Conservation (phyloP, 148 eudicot genomes). For the Pouteria glomerata region DNA sequence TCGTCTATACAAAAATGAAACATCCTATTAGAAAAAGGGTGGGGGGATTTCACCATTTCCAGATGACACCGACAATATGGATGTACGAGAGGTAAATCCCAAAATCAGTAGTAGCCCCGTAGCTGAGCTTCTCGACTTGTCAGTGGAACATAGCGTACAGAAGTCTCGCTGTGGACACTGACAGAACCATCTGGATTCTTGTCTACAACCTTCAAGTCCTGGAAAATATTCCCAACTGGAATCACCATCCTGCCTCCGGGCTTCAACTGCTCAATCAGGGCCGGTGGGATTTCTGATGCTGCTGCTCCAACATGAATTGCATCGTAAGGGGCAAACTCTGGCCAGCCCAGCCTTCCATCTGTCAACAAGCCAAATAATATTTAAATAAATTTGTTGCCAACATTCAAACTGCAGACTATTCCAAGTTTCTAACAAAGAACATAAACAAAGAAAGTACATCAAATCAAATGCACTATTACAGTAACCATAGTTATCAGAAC, state of each 20-base stretch:
- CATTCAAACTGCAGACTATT: too few species aligned
- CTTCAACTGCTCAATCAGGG: slow-evolving; percentile 83
- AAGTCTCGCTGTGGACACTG: slow-evolving; percentile 67
- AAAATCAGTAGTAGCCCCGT: slow-evolving; percentile 34
- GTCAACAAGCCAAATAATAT: slow-evolving; percentile 1
- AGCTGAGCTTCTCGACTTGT: slow-evolving; percentile 86
- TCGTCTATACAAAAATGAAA: too few species aligned
- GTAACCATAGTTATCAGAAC: too few species aligned
- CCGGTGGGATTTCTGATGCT: slow-evolving; percentile 78
- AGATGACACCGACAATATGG: too few species aligned
- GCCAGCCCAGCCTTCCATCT: slow-evolving; percentile 61
- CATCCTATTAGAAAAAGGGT: too few species aligned
- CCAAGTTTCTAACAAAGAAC: too few species aligned
- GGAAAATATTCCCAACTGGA: slow-evolving; percentile 88
- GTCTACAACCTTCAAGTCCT: slow-evolving; percentile 81
- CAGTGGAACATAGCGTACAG: slow-evolving; percentile 91
- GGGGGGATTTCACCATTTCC: too few species aligned
- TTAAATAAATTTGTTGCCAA: not conserved
- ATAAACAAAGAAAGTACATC: too few species aligned
- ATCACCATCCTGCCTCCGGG: slow-evolving; percentile 96
- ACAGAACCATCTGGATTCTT: slow-evolving; percentile 68
- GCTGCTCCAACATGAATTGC: slow-evolving; percentile 89
- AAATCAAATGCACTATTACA: too few species aligned
- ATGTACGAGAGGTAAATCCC: too few species aligned
- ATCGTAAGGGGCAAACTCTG: slow-evolving; percentile 49